Conservation (phyloP, 2,329 filamentous ascomycete genomes). For the Aspergillus ustus region DNA sequence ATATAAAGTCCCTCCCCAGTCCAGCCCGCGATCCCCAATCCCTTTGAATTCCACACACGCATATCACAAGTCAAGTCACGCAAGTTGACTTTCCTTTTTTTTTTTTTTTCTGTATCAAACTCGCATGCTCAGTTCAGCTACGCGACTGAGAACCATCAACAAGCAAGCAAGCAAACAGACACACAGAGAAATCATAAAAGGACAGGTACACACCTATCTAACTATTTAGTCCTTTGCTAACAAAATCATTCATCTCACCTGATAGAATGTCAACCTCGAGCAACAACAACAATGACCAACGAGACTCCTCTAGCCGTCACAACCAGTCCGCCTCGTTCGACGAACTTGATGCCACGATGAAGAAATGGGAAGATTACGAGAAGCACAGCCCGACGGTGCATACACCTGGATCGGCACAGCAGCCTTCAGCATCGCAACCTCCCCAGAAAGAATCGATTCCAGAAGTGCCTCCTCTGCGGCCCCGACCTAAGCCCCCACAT, state of each 20-base stretch:
- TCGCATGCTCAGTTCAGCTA: background rate
- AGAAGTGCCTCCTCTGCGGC: background rate
- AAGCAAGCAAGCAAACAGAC: no score
- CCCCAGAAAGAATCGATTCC: background rate
- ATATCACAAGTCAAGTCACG: background rate
- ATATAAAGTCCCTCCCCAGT: background rate
- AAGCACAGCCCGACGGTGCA: background rate
- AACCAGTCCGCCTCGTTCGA: background rate
- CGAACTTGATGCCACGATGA: background rate
- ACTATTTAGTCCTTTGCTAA: background rate
- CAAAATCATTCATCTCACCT: background rate
- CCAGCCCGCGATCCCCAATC: background rate
- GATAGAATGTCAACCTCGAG: background rate
- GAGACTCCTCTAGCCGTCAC: background rate
- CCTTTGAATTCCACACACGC: background rate
- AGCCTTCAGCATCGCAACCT: background rate
- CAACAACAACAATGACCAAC: background rate
- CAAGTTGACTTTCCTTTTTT: background rate
- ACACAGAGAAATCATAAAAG: background rate
- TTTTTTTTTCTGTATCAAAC: no score
- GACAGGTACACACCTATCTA: background rate
- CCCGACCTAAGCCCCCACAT: background rate
- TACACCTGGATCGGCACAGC: background rate
- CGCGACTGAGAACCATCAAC: background rate
- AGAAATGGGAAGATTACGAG: background rate